These are phyloP conservation scores for Sporisorium scitamineum DNA, from an alignment of 1,284 basidiomycete species.

Conservation along the genomic window DNA sequence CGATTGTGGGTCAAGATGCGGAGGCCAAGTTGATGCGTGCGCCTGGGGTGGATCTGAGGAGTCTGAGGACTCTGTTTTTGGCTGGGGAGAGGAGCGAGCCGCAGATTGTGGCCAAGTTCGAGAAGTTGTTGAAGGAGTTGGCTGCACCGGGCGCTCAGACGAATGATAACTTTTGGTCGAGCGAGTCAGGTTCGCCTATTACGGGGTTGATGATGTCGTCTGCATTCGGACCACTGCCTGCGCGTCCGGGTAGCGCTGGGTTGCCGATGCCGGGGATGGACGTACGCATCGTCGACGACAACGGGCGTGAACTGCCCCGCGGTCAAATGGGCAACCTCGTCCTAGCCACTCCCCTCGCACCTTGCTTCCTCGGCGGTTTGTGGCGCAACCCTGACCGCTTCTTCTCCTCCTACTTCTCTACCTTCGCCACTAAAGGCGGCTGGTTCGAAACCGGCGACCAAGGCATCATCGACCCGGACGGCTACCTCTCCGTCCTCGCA, in stretches of 20 bases:
- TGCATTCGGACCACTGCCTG: constrained; percentile 45
- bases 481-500: constrained; percentile 63
- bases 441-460: constrained; percentile 68
- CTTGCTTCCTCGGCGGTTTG: constrained; percentile 59
- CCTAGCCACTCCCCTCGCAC: constrained; percentile 55
- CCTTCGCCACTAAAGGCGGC: constrained; percentile 62
- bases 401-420: constrained; percentile 55
- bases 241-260: constrained; percentile 60
- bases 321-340: constrained; percentile 67
- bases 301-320: constrained; percentile 49
- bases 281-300: constrained; percentile 65
- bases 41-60: constrained; percentile 48
- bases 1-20: constrained; percentile 61
- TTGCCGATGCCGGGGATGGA: constrained; percentile 66
- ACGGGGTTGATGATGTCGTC: constrained; percentile 56
- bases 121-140: constrained; percentile 50
- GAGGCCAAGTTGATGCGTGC: constrained; percentile 58
- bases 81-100: constrained; percentile 65
- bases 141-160: constrained; percentile 60
- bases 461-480: constrained; percentile 59
- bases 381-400: constrained; percentile 63
- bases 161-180: constrained; percentile 67
- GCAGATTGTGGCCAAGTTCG: constrained; percentile 58
- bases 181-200: constrained; percentile 63
- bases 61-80: constrained; percentile 61